Percentiles rank a stretch among this genome's conserved stretches.
Conservation (phyloP, 176 grass and related monocot genomes). For the Oryza coarctata region DNA sequence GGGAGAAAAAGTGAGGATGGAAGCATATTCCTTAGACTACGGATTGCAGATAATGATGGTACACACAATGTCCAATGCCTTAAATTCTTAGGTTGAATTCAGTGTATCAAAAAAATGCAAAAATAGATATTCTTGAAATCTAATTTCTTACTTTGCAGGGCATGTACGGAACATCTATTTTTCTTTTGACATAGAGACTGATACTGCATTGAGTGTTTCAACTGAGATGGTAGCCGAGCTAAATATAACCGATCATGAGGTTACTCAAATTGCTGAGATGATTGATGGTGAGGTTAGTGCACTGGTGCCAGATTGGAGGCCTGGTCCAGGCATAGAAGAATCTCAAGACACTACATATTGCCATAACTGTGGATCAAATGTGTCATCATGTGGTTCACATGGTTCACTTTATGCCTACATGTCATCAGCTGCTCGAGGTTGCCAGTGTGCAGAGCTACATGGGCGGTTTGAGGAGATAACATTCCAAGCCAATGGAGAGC, state of each 20-base stretch:
- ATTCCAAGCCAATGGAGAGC: conserved; percentile 49
- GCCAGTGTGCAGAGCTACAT: conserved; percentile 51
- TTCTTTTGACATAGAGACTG: conserved; percentile 69
- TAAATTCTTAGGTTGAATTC: conserved; percentile 17
- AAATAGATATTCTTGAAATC: conserved; percentile 1
- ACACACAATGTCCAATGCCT: conserved; percentile 18
- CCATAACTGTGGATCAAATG: conserved; percentile 67
- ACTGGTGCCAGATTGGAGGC: conserved; percentile 81
- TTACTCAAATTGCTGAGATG: conserved; percentile 90
- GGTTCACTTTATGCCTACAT: conserved; percentile 71
- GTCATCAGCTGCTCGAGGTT: conserved; percentile 42
- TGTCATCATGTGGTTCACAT: conserved; percentile 63
- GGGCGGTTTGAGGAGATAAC: conserved; percentile 83
- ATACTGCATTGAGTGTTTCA: conserved; percentile 80
- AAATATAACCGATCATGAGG: conserved; percentile 92
- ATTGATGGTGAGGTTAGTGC: conserved; percentile 80
- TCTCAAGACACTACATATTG: conserved; percentile 45
- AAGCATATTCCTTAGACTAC: conserved; percentile 68
- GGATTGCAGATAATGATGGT: conserved; percentile 82
- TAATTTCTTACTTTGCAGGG: conserved; percentile 52
- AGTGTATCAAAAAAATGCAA: not conserved
- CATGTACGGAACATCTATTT: conserved; percentile 83
- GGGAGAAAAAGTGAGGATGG: conserved; percentile 79
- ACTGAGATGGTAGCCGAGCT: conserved; percentile 90
- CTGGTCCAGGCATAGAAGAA: conserved; percentile 80